These are phyloP conservation scores for Calocera viscosa DNA, from an alignment of 768 basidiomycete species.

Conservation along the genomic window DNA sequence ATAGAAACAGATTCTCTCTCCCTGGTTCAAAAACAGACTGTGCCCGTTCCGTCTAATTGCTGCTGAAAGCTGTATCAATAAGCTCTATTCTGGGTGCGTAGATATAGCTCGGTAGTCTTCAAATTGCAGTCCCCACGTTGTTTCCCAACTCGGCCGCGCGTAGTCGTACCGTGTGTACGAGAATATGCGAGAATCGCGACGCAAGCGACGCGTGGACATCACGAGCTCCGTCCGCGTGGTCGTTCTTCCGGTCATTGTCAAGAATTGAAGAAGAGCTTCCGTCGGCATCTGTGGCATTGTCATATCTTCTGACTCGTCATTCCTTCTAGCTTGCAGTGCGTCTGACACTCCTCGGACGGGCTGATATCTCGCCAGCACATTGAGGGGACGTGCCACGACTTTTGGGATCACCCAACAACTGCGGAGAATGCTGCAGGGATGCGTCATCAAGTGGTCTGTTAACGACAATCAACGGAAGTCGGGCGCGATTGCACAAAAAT, in stretches of 20 bases:
- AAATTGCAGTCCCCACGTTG: slow-evolving; percentile 3
- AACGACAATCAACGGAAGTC: too few species aligned
- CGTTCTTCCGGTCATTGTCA: background rate
- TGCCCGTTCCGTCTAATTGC: background rate
- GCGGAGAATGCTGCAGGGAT: too few species aligned
- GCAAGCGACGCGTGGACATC: background rate
- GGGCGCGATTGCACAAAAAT: too few species aligned
- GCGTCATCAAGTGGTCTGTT: too few species aligned
- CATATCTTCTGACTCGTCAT: too few species aligned
- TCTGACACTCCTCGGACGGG: too few species aligned
- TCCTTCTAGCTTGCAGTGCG: too few species aligned
- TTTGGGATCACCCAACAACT: too few species aligned
- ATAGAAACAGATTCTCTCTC: background rate
- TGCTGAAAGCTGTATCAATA: background rate
- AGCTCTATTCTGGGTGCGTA: background rate
- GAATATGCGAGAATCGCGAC: background rate
- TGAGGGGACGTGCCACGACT: too few species aligned
- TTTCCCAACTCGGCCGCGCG: background rate
- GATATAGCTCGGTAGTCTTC: background rate
- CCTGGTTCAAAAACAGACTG: background rate
- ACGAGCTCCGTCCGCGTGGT: background rate
- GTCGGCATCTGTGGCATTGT: too few species aligned
- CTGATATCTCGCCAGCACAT: too few species aligned
- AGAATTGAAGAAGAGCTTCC: too few species aligned
- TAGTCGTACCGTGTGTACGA: background rate